Percentiles rank a stretch among this genome's conserved stretches.
phyloP scores from a whole-genome alignment of 1,284 basidiomycete species.

The Ganoderma boninense region DNA sequence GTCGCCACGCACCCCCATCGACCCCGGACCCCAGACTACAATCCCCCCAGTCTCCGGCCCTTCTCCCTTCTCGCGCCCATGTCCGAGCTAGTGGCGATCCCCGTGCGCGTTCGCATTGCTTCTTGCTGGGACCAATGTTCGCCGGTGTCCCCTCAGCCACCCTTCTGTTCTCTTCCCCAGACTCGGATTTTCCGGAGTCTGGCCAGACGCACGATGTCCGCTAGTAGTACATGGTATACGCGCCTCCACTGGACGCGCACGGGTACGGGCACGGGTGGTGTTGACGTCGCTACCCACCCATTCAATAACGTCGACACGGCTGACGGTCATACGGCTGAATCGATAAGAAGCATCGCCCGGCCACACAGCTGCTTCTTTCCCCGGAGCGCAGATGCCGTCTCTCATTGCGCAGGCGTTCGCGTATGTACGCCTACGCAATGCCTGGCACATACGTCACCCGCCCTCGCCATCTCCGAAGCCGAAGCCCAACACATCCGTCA shows the following conservation, averaged over 20 bases:
- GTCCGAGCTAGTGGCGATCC: not conserved
- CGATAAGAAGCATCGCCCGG: not conserved
- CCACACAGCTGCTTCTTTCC: not conserved
- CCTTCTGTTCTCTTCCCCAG: not conserved
- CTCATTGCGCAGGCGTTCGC: not conserved
- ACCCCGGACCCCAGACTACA: conserved; percentile 1
- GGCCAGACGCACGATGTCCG: not conserved
- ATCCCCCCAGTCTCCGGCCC: not conserved
- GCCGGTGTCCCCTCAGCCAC: not conserved
- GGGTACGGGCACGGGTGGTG: not conserved
- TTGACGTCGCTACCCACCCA: not conserved
- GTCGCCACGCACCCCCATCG: not conserved
- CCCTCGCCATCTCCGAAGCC: not conserved
- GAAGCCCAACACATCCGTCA: no score
- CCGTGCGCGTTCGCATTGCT: not conserved
- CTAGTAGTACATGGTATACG: not conserved
- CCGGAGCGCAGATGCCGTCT: conserved; percentile 1
- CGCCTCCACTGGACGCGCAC: not conserved
- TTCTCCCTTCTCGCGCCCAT: conserved; percentile 1
- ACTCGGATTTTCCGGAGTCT: not conserved
- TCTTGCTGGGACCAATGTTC: not conserved
- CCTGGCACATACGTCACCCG: not conserved
- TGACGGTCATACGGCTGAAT: not conserved
- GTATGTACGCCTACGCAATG: not conserved
- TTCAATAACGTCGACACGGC: not conserved